phyloP scores from a whole-genome alignment of 1,139 yeast genomes.

The Citeromyces hawaiiensis region DNA sequence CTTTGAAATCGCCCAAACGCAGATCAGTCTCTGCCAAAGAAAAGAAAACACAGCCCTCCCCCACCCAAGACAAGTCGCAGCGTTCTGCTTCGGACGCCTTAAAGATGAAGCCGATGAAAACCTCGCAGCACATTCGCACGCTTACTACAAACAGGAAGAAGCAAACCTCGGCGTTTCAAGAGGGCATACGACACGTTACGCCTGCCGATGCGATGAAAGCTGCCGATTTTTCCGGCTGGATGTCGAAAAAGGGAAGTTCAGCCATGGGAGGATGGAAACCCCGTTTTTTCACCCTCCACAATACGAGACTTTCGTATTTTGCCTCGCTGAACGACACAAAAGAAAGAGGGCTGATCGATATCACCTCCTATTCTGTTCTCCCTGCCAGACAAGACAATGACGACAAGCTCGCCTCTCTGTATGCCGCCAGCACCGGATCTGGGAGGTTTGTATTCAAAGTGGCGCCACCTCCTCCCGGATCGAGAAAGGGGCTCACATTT shows the following conservation, averaged over 20 bases:
- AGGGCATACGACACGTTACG: constrained; percentile 68
- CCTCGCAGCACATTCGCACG: constrained; percentile 1
- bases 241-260: constrained; percentile 82
- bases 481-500: constrained; percentile 85
- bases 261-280: constrained; percentile 87
- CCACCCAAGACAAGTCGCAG: constrained; percentile 9
- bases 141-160: constrained; percentile 27
- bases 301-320: constrained; percentile 85
- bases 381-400: constrained; percentile 51
- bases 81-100: constrained; percentile 11
- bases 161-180: constrained; percentile 83
- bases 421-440: constrained; percentile 87
- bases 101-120: constrained; percentile 4
- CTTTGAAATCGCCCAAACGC: constrained; percentile 14
- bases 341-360: constrained; percentile 90
- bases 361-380: constrained; percentile 85
- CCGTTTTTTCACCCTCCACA: constrained; percentile 81
- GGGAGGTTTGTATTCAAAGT: constrained; percentile 88
- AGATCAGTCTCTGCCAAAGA: constrained; percentile 25
- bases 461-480: constrained; percentile 97
- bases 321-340: constrained; percentile 64
- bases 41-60: constrained; percentile 9
- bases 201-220: constrained; percentile 71
- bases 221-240: constrained; percentile 85
- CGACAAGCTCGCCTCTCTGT: constrained; percentile 70